phyloP scores from a whole-genome alignment of 306 rosid genomes.

The Hippophae rhamnoides region DNA sequence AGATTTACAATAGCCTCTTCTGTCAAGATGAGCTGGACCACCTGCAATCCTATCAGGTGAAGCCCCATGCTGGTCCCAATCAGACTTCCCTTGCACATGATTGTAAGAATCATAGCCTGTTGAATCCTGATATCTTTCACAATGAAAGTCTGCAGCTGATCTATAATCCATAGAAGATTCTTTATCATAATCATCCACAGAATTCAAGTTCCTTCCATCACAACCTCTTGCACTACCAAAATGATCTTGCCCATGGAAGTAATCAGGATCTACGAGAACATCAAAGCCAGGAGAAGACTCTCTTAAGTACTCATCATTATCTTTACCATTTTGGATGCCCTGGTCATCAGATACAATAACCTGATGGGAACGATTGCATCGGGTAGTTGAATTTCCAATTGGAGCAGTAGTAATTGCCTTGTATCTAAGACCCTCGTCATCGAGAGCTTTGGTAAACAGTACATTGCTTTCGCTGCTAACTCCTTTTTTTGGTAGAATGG shows the following conservation, averaged over 20 bases:
- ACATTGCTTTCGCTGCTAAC: constrained; percentile 39
- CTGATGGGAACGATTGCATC: constrained; percentile 38
- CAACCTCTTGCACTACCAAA: constrained; percentile 58
- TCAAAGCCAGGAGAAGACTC: constrained; percentile 99
- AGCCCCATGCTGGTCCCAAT: constrained; percentile 67
- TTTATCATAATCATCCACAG: constrained; percentile 60
- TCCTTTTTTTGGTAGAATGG: constrained; percentile 32
- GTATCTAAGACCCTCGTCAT: constrained; percentile 39
- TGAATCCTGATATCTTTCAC: constrained; percentile 43
- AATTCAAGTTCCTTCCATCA: constrained; percentile 56
- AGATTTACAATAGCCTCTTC: constrained; percentile 53
- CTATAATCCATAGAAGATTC: constrained; percentile 53
- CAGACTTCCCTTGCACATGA: constrained; percentile 54
- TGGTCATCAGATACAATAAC: constrained; percentile 53
- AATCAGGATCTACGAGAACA: constrained; percentile 89
- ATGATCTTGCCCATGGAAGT: constrained; percentile 63
- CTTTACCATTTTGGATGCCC: constrained; percentile 71
- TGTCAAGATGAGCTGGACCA: constrained; percentile 48
- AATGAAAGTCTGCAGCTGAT: constrained; percentile 53
- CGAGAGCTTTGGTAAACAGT: constrained; percentile 26
- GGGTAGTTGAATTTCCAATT: constrained; percentile 37
- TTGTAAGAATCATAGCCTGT: constrained; percentile 55
- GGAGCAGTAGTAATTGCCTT: constrained; percentile 27
- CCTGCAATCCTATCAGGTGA: constrained; percentile 36
- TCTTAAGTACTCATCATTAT: constrained; percentile 70